A percentile compares a stretch with the other conserved stretches of the same genome.
Conservation (phyloP, 2,329 filamentous ascomycete genomes). For the Leptographium flavum region DNA sequence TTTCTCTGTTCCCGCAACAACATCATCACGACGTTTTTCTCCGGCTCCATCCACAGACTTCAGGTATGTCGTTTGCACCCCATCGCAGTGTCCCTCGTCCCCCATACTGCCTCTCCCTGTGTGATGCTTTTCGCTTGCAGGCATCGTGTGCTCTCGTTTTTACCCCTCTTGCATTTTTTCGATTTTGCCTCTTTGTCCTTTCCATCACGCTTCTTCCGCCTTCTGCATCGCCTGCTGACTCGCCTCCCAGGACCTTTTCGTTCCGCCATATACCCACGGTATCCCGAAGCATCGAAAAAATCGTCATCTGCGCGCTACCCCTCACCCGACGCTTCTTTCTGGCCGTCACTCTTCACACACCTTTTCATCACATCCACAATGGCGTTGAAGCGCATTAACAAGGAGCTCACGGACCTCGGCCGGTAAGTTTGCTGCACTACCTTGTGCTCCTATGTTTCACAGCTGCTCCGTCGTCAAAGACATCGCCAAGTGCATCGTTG, state of each 20-base stretch:
- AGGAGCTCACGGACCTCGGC: constrained; percentile 81
- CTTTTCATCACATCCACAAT: constrained; percentile 31
- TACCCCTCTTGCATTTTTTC: not conserved
- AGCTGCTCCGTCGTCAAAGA: too few relatives aligned
- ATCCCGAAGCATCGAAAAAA: not conserved
- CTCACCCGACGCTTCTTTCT: not conserved
- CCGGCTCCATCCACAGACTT: not conserved
- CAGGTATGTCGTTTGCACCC: not conserved
- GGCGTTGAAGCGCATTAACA: constrained; percentile 91
- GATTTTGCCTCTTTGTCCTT: not conserved
- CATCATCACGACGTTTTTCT: not conserved
- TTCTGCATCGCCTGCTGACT: constrained; percentile 2
- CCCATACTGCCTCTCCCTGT: not conserved
- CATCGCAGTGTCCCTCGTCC: not conserved
- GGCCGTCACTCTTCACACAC: not conserved
- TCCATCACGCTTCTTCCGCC: constrained; percentile 1
- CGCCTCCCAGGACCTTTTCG: not conserved
- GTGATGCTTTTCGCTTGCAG: too few relatives aligned
- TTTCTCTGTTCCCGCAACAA: not conserved
- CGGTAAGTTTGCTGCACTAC: constrained; percentile 39
- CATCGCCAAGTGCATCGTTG: too few relatives aligned
- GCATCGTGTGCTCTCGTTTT: too few relatives aligned
- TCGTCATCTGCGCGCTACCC: not conserved
- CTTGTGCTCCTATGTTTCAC: not conserved
- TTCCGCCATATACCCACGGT: not conserved